Evolutionary conservation across 2,329 filamentous ascomycete genomes (phyloP), one percentile per base, ranked within the genome.

Genomic region (Biscogniauxia marginata): DNA sequence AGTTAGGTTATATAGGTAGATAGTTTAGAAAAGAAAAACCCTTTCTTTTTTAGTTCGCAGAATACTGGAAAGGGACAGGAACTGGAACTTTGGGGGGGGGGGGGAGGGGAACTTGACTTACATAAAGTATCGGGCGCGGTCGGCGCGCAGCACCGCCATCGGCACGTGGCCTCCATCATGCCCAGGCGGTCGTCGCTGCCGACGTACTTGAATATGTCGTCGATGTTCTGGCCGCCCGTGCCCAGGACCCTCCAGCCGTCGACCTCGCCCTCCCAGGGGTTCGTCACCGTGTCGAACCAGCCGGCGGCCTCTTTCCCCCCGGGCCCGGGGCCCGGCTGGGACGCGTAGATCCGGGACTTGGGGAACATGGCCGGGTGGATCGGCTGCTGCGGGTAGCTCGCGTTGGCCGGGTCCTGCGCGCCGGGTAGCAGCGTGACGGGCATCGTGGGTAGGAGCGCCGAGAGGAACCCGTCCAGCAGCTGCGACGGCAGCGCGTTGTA

Each of bases 61-160:
- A n/a, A n/a, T n/a, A n/a, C n/a, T n/a, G n/a, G n/a, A n/a, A n/a
- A n/a, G n/a, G n/a, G n/a, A n/a, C n/a, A n/a, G n/a, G n/a, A n/a
- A n/a, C n/a, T n/a, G n/a, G n/a, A n/a, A n/a, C n/a, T n/a, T n/a
- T n/a, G n/a, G n/a, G n/a, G n/a, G n/a, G n/a, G 23, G 46, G 25
- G 24, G 39, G 22, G 52, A 43, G 5, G 19, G 50, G 11, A 16
- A 21, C 6, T 2, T 22, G 55, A 78, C 89, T 79, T 80, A 93
- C 92, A 96, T 46, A 99, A 71, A 0, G 96, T 99, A 73, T 99
- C 96, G 0, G 96, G 95, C 1, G 95, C 95, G 0, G 95, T 99
- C 1, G 95, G 95, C 4, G 95, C 95, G 63, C 86, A 86, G 69
- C 91, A 90, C 59, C 95, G 84, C 95, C 95, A 99, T 57, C 92